These are phyloP conservation scores for Fusarium sacchari DNA, from an alignment of 2,329 filamentous ascomycete species.

Conservation along the genomic window DNA sequence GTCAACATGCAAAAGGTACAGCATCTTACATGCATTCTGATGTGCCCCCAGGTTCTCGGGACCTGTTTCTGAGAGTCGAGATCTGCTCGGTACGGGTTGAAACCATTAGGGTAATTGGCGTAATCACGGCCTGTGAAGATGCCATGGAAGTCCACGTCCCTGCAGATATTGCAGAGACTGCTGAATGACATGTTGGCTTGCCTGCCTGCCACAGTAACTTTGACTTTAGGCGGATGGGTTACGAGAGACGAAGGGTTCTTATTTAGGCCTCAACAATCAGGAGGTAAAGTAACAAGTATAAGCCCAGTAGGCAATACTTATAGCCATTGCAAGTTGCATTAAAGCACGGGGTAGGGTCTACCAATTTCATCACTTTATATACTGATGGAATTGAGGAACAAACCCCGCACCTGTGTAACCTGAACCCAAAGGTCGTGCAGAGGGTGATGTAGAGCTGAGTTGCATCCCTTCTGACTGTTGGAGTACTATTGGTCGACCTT, in stretches of 20 bases:
- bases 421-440: background rate
- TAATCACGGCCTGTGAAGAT: background rate
- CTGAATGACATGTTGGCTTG: background rate
- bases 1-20: background rate
- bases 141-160: background rate
- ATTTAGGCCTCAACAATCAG: background rate
- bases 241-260: rapidly evolving
- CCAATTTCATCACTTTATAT: background rate
- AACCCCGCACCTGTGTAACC: background rate
- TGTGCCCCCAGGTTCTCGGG: background rate
- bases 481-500: rapidly evolving
- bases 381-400: background rate
- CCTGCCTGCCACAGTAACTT: background rate
- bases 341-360: rapidly evolving
- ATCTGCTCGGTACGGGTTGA: background rate
- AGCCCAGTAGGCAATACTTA: background rate
- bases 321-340: background rate
- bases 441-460: rapidly evolving
- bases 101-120: background rate
- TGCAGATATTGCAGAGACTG: background rate
- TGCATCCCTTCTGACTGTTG: rapidly evolving
- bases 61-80: rapidly evolving
- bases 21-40: rapidly evolving
- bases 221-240: background rate
- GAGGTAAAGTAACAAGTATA: background rate